A percentile compares a stretch with the other conserved stretches of the same genome.
phyloP scores from a whole-genome alignment of 176 grass and related monocot genomes.

The Areca catechu region DNA sequence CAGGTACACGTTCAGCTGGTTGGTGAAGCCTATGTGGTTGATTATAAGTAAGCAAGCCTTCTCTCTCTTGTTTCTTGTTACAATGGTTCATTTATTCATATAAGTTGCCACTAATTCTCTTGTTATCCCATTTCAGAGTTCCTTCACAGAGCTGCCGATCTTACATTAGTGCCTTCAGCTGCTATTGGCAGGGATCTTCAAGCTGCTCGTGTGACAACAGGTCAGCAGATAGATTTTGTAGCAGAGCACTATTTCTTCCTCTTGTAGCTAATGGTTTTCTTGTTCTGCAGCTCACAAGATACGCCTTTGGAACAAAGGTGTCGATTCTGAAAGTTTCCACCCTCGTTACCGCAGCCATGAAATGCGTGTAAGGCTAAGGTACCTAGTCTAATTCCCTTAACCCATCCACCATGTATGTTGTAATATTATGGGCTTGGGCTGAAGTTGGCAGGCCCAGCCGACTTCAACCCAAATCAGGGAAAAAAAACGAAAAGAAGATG shows the following conservation, averaged over 20 bases:
- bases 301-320: constrained; percentile 96
- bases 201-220: constrained; percentile 69
- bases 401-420: too few relatives aligned
- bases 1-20: constrained; percentile 92
- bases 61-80: constrained; percentile 2
- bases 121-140: constrained; percentile 49
- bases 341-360: constrained; percentile 60
- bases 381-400: too few relatives aligned
- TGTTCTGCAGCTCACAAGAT: constrained; percentile 59
- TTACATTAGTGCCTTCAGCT: constrained; percentile 84
- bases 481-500: too few relatives aligned
- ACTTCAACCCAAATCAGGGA: too few relatives aligned
- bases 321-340: constrained; percentile 94
- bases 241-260: background rate
- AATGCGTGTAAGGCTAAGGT: constrained; percentile 84
- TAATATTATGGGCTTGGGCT: too few relatives aligned
- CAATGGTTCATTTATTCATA: background rate
- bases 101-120: constrained; percentile 14
- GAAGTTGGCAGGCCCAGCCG: too few relatives aligned
- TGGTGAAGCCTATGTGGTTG: constrained; percentile 83
- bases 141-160: constrained; percentile 79
- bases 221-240: constrained; percentile 34
- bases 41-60: constrained; percentile 66
- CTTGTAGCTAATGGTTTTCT: constrained; percentile 17
- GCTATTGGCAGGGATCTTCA: constrained; percentile 86